Percentiles rank a stretch among this genome's conserved stretches.
Conservation (phyloP, 768 basidiomycete species). For the Lanmaoa rubissima region DNA sequence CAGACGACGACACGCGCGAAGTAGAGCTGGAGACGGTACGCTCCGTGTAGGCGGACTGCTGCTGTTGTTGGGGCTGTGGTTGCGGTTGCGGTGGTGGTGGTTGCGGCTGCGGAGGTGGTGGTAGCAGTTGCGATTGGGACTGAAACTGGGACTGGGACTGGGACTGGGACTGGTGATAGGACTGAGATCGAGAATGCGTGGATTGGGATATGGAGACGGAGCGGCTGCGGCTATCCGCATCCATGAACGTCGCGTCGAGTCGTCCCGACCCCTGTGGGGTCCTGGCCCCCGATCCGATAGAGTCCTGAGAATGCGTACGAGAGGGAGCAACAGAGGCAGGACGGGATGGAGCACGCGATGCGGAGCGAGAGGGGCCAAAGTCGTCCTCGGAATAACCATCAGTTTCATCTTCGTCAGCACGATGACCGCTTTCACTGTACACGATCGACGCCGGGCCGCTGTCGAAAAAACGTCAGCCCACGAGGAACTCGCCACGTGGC, state of each 20-base stretch:
- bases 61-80: conserved; percentile 2
- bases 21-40: conserved; percentile 26
- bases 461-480: not conserved
- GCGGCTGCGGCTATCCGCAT: conserved; percentile 29
- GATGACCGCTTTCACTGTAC: conserved; percentile 76
- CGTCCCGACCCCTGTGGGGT: conserved; percentile 32
- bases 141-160: no score
- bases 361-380: conserved; percentile 30
- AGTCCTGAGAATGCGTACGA: conserved; percentile 52
- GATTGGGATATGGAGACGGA: conserved; percentile 23
- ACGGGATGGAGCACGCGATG: conserved; percentile 38
- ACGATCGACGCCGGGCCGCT: conserved; percentile 81
- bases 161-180: conserved; percentile 16
- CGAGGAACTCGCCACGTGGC: not conserved
- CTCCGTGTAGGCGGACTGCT: conserved; percentile 23
- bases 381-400: conserved; percentile 70
- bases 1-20: conserved; percentile 26
- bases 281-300: conserved; percentile 29
- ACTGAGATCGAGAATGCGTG: conserved; percentile 15
- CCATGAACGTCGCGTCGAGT: conserved; percentile 28
- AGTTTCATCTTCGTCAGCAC: conserved; percentile 70
- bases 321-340: conserved; percentile 51
- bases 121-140: not conserved
- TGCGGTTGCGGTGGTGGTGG: not conserved
- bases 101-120: not conserved